Evolutionary conservation across 2,329 filamentous ascomycete genomes (phyloP).

Genomic region (Xylariaceae sp.): DNA sequence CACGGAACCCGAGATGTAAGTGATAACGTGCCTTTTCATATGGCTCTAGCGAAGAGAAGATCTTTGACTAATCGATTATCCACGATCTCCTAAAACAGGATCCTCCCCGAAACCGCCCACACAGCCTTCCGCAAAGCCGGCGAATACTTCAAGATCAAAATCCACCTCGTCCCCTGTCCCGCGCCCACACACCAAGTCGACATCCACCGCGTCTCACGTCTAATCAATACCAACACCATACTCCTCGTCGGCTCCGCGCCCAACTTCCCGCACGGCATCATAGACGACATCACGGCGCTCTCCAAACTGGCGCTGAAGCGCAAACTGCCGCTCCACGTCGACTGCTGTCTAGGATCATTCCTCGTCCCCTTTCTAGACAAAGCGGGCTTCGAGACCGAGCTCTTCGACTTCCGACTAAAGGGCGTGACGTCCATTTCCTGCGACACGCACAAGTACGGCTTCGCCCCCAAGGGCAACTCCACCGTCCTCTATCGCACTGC

Average conservation of each 20-base stretch:
- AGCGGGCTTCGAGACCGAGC: constrained; percentile 84
- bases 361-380: constrained; percentile 86
- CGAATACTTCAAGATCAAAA: constrained; percentile 94
- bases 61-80: constrained; percentile 19
- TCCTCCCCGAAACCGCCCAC: constrained; percentile 90
- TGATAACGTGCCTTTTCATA: constrained; percentile 9
- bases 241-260: constrained; percentile 91
- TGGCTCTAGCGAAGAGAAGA: background rate
- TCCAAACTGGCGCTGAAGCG: constrained; percentile 77
- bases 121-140: constrained; percentile 95
- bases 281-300: constrained; percentile 85
- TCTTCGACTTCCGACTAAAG: constrained; percentile 89
- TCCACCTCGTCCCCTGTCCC: constrained; percentile 83
- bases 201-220: constrained; percentile 68
- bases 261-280: constrained; percentile 97
- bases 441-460: constrained; percentile 98
- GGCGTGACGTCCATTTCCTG: constrained; percentile 94
- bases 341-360: constrained; percentile 97
- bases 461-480: constrained; percentile 95
- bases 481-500: constrained; percentile 85
- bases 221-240: constrained; percentile 92
- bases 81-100: too few species aligned
- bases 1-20: constrained; percentile 90
- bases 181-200: constrained; percentile 83
- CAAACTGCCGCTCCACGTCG: constrained; percentile 85